Base-by-base conservation (phyloP, 2,329 filamentous ascomycete species). In the Colletotrichum lupini region DNA sequence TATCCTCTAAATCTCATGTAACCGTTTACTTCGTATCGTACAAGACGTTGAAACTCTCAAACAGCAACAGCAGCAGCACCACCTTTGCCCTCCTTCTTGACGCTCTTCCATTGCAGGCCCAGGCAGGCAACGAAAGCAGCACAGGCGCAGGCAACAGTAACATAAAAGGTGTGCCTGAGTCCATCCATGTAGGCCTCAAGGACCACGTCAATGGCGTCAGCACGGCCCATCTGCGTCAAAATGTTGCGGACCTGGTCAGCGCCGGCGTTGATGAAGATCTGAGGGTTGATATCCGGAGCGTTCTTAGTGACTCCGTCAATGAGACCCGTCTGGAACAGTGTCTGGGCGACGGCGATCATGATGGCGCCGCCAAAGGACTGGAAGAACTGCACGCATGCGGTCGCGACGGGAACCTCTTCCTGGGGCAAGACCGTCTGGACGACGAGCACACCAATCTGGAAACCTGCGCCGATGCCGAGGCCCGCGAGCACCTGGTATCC, bases 261-360 rank as follows among this genome's bases (percentile, higher is more conserved):
- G 67, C 89, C 89, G 62, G 83, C 86, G 77, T 88, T 84, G 78
- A 89, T 85, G 75, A 91, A 87, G 64, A 85, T 77, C 7, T 78
- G 77, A 0, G 86, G 81, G 49, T 88, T 82, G n/a, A 91, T 78
- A n/a, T 81, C 80, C 1, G 86, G 83, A 16, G 85, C 82, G 72
- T 84, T 79, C 2, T 77, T 71, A n/a, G 78, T 75, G 4, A 94
- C 83, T 46, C 88, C 84, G 4, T 85, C 80, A 58, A 90, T 82
- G 22, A 94, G 83, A 0, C 87, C 89, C 77, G 93, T 93, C 75
- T 90, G 88, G 83, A 94, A 93, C 58, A 93, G 86, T 24, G 91
- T 90, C 79, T 94, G 90, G 0, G 89, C 89, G 11, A 93, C 89
- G 6, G 89, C 88, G 60, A 94, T 88, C 76, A 90, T 89, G 28